A percentile compares a stretch with the other conserved stretches of the same genome.
phyloP scores from a whole-genome alignment of 2,329 filamentous ascomycete species.

The Diaporthe helianthi region DNA sequence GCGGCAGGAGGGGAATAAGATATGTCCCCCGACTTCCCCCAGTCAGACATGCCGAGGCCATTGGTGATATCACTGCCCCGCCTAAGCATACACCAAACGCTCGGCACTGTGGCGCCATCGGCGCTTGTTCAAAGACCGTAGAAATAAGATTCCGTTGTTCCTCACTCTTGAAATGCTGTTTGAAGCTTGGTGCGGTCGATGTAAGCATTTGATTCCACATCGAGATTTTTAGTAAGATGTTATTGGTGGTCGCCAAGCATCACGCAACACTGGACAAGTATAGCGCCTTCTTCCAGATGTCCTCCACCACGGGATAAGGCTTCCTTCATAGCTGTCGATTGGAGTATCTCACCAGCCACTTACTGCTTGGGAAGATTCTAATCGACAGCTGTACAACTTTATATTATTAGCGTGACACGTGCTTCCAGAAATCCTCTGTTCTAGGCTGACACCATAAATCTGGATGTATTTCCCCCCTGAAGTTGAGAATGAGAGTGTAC shows the following conservation, averaged over 20 bases:
- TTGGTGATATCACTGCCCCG: conserved; percentile 16
- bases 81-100: conserved; percentile 3
- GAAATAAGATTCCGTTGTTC: neutral
- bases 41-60: neutral
- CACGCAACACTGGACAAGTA: conserved; percentile 6
- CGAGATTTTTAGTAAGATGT: neutral
- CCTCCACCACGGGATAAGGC: conserved; percentile 40
- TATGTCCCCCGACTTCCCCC: conserved; percentile 10
- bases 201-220: neutral
- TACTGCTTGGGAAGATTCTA: neutral
- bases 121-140: conserved; percentile 5
- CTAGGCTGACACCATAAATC: neutral
- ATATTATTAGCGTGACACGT: neutral
- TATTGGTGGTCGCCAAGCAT: conserved; percentile 8
- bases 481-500: neutral
- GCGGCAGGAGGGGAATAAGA: neutral
- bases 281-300: conserved; percentile 13
- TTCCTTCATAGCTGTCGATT: conserved; percentile 34
- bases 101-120: conserved; percentile 4
- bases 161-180: neutral
- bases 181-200: neutral
- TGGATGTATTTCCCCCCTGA: neutral
- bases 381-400: no score
- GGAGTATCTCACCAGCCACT: neutral
- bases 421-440: neutral